These are phyloP conservation scores for Thielaviopsis cerberus DNA, from an alignment of 2,329 filamentous ascomycete genomes.

Conservation along the genomic window DNA sequence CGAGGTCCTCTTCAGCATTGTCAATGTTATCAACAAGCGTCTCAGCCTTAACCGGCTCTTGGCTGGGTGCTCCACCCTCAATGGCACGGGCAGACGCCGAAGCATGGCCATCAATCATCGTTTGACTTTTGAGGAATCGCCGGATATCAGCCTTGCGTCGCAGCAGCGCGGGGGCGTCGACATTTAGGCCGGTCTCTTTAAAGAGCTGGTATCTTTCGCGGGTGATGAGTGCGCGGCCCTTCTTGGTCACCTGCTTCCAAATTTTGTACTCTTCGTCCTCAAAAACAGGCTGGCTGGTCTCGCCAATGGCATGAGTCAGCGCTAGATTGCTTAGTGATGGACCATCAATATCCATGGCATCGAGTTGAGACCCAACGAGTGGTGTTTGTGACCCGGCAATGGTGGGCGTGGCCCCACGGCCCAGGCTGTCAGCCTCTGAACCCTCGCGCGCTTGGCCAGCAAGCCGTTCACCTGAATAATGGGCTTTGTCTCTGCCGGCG, in stretches of 20 bases:
- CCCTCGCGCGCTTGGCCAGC: constrained; percentile 46
- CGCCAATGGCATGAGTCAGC: constrained; percentile 42
- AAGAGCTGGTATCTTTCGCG: constrained; percentile 78
- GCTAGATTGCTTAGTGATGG: constrained; percentile 49
- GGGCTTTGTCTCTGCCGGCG: constrained; percentile 62
- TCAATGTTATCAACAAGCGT: constrained; percentile 92
- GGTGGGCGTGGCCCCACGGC: constrained; percentile 52
- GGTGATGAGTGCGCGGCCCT: constrained; percentile 70
- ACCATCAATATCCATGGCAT: constrained; percentile 75
- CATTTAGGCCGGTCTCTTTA: constrained; percentile 63
- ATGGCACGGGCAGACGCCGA: constrained; percentile 17
- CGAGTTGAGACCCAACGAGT: constrained; percentile 54
- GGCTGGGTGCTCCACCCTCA: not conserved
- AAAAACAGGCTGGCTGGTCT: constrained; percentile 55
- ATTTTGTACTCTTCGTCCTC: constrained; percentile 92
- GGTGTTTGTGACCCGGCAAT: constrained; percentile 60
- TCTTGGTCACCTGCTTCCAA: constrained; percentile 98
- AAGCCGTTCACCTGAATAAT: constrained; percentile 47
- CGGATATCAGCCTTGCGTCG: constrained; percentile 79
- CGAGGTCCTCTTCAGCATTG: constrained; percentile 54
- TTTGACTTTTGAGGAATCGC: constrained; percentile 40
- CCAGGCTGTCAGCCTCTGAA: constrained; percentile 75
- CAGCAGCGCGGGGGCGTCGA: constrained; percentile 72
- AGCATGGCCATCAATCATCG: constrained; percentile 19
- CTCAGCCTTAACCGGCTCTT: constrained; percentile 12